A percentile compares a stretch with the other conserved stretches of the same genome.
Conservation (phyloP, 2,329 filamentous ascomycete genomes). For the Leptographium galeiforme region DNA sequence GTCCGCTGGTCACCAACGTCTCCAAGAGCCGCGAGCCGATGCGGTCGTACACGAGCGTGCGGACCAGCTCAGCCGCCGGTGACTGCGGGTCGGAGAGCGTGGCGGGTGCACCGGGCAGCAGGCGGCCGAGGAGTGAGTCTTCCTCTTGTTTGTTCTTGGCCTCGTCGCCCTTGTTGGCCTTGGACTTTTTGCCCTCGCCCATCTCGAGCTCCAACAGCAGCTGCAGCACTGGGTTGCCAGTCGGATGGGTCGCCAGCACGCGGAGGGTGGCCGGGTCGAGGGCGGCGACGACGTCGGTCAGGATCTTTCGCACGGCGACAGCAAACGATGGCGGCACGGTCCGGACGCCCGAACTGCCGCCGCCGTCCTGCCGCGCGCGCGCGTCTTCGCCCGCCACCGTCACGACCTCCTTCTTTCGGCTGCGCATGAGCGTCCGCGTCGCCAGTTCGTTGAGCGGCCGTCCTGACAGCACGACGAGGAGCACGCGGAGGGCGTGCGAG, state of each 20-base stretch:
- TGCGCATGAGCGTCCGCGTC: slow-evolving; percentile 65
- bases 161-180: slow-evolving; percentile 6
- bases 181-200: slow-evolving; percentile 54
- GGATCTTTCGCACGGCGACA: slow-evolving; percentile 66
- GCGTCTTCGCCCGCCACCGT: slow-evolving; percentile 36
- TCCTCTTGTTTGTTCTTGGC: slow-evolving; percentile 19
- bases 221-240: slow-evolving; percentile 88
- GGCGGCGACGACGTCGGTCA: slow-evolving; percentile 58
- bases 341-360: slow-evolving; percentile 21
- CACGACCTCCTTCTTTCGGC: slow-evolving; percentile 83
- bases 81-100: slow-evolving; percentile 60
- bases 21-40: slow-evolving; percentile 86
- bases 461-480: slow-evolving; percentile 76
- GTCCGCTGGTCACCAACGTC: slow-evolving; percentile 65
- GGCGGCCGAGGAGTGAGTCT: slow-evolving; percentile 51
- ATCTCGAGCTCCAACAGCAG: slow-evolving; percentile 80
- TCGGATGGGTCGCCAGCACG: slow-evolving; percentile 74
- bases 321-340: slow-evolving; percentile 69
- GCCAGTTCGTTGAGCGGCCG: slow-evolving; percentile 59
- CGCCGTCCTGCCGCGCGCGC: slow-evolving; percentile 20
- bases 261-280: slow-evolving; percentile 71
- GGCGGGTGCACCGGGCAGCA: slow-evolving; percentile 63
- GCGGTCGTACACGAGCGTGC: slow-evolving; percentile 75
- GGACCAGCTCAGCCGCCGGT: slow-evolving; percentile 64
- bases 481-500: slow-evolving; percentile 76